Evolutionary conservation across 768 basidiomycete species (phyloP), one percentile per base, ranked within the genome.

Genomic region (Trametes elegans): DNA sequence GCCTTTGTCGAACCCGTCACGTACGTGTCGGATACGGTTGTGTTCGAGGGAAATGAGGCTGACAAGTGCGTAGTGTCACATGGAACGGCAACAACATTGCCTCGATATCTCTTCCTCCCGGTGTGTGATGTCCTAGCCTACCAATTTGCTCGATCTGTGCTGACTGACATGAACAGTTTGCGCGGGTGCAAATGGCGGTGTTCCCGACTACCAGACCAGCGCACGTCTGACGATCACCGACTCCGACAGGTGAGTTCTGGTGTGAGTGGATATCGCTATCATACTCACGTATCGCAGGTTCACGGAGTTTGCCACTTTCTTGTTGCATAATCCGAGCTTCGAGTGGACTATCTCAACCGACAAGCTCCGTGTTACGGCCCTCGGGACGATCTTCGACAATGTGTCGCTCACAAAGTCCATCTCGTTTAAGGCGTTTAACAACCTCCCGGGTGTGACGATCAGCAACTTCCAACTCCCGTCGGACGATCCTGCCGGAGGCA

Each of bases 291-390:
- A 9, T 41, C 9, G 16, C 2, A 80, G 82, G 54, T 88, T 88
- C 67, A 85, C 86, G 5, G 70, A 74, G 10, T 89, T 87, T 62
- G 81, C 87, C 0, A 83, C 79, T 1, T 83, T 77, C 67, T 64
- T 88, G 58, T 71, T 88, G 34, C 87, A 88, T 61, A 82, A 80
- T 45, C 75, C 77, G 18, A 75, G 72, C 53, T 89, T 90, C 60
- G 76, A 78, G 5, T 89, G 87, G 87, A 84, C 79, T 1, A 83
- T 89, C 42, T 84, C 84, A 5, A 86, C 87, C 0, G 57, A 75
- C n/a, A 79, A 73, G 36, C 79, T 89, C 43, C 79, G 83, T 27
- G 68, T 90, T 14, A 78, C 74, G 2, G 86, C 88, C 5, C 76
- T 89, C 1, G 84, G 83, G 14, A 86, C 84, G 10, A 79, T 83